These are phyloP conservation scores for Colletotrichum echinochloae DNA, from an alignment of 2,329 filamentous ascomycete genomes.

Conservation along the genomic window DNA sequence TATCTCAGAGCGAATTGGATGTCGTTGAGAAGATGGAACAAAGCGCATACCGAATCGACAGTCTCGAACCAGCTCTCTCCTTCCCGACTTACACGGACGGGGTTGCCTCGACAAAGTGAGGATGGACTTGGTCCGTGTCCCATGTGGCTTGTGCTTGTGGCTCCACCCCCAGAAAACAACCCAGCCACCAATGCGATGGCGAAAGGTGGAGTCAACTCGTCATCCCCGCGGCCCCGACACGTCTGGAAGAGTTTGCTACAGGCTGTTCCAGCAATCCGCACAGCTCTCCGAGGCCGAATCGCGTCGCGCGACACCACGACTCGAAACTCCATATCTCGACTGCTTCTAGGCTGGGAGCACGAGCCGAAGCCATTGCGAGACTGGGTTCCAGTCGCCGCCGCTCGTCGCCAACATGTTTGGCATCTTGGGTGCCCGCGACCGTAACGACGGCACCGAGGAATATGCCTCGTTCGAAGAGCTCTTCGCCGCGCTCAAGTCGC, in stretches of 20 bases:
- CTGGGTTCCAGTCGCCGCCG: conserved; percentile 11
- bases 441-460: conserved; percentile 47
- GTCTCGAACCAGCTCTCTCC: conserved; percentile 3
- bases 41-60: not conserved
- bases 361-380: conserved; percentile 30
- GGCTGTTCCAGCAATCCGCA: conserved; percentile 41
- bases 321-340: conserved; percentile 37
- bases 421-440: conserved; percentile 55
- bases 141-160: too few species aligned
- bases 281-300: conserved; percentile 37
- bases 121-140: too few species aligned
- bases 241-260: conserved; percentile 41
- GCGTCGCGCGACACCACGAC: conserved; percentile 43
- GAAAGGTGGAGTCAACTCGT: conserved; percentile 34
- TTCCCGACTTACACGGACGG: conserved; percentile 36
- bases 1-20: too few species aligned
- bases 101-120: conserved; percentile 26
- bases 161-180: too few species aligned
- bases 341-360: conserved; percentile 11
- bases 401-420: conserved; percentile 54
- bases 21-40: not conserved
- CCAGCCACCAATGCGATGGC: conserved; percentile 33
- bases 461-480: conserved; percentile 57
- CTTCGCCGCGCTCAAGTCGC: conserved; percentile 54
- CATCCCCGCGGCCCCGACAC: conserved; percentile 24